Base-by-base conservation (phyloP, 306 rosid species). In the Cucurbita moschata region DNA sequence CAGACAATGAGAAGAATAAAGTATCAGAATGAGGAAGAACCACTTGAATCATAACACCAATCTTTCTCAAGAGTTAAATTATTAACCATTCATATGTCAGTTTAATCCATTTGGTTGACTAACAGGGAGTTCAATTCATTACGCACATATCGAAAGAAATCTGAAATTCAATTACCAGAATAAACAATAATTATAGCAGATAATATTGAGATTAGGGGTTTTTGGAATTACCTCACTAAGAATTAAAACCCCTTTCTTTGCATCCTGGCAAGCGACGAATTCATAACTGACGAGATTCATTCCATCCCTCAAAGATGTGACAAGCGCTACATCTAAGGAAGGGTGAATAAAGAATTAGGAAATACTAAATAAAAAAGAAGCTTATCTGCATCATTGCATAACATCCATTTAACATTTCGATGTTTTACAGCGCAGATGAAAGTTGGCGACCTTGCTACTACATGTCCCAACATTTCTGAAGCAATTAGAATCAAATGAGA, bases 241-340 rank as follows among this genome's bases (percentile, higher is more conserved):
- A 79, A 88, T 87, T 77, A 88, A 90, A 73, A 91, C 95, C 49
- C 96, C 97, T 84, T 79, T 91, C 86, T 87, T 93, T 81, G 83
- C 80, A 62, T 81, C 92, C 79, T 91, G 96, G 89, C 97, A 88
- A 23, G 97, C 97, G 71, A 91, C 97, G 83, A 81, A 91, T 80
- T 91, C 97, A 64, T 91, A 91, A 74, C 96, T 91, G 74, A 91
- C 96, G 74, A 91, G 96, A 86, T 91, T 91, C 97, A 91, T 91
- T 73, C 97, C 97, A 73, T 91, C 96, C 81, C 96, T 87, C 79
- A 91, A 79, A 40, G 97, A 91, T 19, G 96, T 91, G 76, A 91
- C 92, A 47, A 91, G 84, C 53, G 89, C 96, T 71, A 91, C 86
- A 75, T 93, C 98, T 83, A 87, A 16, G 59, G 56, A 79, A 78